Percentiles rank a stretch among this genome's conserved stretches.
phyloP scores from a whole-genome alignment of 768 basidiomycete species.

The Kwoniella dendrophila region DNA sequence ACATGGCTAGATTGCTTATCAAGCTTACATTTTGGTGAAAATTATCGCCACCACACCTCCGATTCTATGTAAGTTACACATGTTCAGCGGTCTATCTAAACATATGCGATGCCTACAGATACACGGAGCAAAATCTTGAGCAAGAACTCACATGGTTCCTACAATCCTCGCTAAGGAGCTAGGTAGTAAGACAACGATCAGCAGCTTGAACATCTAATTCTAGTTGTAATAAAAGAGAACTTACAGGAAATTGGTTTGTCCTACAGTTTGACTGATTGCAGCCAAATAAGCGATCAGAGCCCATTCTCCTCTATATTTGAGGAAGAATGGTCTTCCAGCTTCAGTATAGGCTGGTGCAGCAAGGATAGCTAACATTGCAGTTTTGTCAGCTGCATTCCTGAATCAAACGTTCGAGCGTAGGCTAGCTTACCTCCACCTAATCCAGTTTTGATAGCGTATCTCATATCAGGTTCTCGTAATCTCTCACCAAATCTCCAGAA shows the following conservation, averaged over 20 bases:
- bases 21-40: constrained; percentile 14
- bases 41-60: constrained; percentile 20
- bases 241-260: constrained; percentile 81
- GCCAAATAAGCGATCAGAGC: constrained; percentile 80
- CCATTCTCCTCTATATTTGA: constrained; percentile 90
- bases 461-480: constrained; percentile 72
- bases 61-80: neutral
- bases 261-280: constrained; percentile 50
- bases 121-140: neutral
- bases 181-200: neutral
- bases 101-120: neutral
- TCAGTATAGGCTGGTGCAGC: constrained; percentile 88
- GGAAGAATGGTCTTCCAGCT: constrained; percentile 71
- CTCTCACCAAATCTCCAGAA: constrained; percentile 73
- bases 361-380: constrained; percentile 65
- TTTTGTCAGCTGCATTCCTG: neutral
- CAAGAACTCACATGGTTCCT: constrained; percentile 72
- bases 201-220: neutral
- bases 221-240: constrained; percentile 3
- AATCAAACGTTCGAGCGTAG: neutral
- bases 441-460: constrained; percentile 82
- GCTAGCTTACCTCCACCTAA: constrained; percentile 48
- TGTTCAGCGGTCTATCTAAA: neutral
- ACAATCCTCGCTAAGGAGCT: constrained; percentile 71
- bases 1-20: no score